Percentiles rank a stretch among this genome's conserved stretches.
Evolutionary conservation across 1,139 yeast genomes (phyloP).

Genomic region (Scheffersomyces titani): DNA sequence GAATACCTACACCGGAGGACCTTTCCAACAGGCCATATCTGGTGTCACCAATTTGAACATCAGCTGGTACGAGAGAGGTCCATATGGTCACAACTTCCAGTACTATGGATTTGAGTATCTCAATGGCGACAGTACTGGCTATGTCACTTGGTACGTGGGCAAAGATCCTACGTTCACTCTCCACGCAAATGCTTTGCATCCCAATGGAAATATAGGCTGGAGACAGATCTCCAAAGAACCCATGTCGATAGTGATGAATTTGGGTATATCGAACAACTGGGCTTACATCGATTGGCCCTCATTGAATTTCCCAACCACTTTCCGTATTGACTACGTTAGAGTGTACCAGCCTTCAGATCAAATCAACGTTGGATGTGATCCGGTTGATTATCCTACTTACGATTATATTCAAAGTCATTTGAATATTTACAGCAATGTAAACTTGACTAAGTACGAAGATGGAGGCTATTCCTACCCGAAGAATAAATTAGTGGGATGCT

Average conservation of each 20-base stretch:
- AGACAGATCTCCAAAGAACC: conserved; percentile 81
- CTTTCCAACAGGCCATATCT: conserved; percentile 81
- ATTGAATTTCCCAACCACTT: conserved; percentile 63
- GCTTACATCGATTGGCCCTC: conserved; percentile 79
- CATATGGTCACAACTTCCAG: conserved; percentile 53
- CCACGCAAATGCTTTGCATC: conserved; percentile 64
- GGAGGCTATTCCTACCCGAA: conserved; percentile 72
- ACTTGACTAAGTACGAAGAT: conserved; percentile 63
- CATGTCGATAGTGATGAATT: conserved; percentile 74
- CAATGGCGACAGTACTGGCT: conserved; percentile 67
- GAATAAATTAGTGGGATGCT: conserved; percentile 31
- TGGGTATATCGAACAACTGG: conserved; percentile 83
- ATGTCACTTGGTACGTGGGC: conserved; percentile 82
- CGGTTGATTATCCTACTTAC: conserved; percentile 67
- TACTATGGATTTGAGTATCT: conserved; percentile 75
- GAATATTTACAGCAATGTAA: conserved; percentile 62
- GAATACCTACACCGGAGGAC: conserved; percentile 83
- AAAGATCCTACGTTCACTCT: conserved; percentile 64
- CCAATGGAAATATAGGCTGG: conserved; percentile 82
- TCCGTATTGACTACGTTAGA: conserved; percentile 76
- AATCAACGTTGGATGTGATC: conserved; percentile 69
- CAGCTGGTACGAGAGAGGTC: conserved; percentile 73
- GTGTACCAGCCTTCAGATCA: conserved; percentile 68
- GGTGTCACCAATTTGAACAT: conserved; percentile 69
- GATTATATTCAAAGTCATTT: conserved; percentile 69